Conservation (phyloP, 352 stramenopile species). For the Aphanomyces astaci region DNA sequence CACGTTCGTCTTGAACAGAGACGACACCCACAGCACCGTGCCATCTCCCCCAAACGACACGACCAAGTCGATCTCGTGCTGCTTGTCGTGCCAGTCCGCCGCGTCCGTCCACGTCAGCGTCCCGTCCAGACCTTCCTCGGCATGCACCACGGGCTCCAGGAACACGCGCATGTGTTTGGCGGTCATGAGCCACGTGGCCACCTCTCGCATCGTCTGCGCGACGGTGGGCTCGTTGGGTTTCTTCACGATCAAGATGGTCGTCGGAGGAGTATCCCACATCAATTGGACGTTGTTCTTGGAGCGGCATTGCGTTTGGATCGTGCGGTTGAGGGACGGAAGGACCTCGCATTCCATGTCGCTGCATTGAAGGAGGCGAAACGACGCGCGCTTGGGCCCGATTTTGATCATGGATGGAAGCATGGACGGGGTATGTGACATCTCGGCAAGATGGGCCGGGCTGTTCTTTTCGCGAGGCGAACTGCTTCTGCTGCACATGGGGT, state of each 20-base stretch:
- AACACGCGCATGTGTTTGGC: slow-evolving; percentile 66
- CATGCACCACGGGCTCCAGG: slow-evolving; percentile 65
- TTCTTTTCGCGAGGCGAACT: slow-evolving; percentile 59
- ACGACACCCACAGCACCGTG: slow-evolving; percentile 83
- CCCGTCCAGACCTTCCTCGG: slow-evolving; percentile 43
- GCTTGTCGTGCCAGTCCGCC: slow-evolving; percentile 55
- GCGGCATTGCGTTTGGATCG: slow-evolving; percentile 76
- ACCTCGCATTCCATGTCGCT: slow-evolving; percentile 84
- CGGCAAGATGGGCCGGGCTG: slow-evolving; percentile 30
- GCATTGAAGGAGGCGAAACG: slow-evolving; percentile 76
- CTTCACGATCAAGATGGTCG: slow-evolving; percentile 80
- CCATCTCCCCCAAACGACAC: slow-evolving; percentile 94
- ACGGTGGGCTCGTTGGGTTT: slow-evolving; percentile 80
- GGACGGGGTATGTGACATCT: slow-evolving; percentile 31
- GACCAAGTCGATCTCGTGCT: slow-evolving; percentile 85
- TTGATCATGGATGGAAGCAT: slow-evolving; percentile 26
- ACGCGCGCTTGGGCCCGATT: slow-evolving; percentile 43
- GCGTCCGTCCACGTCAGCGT: slow-evolving; percentile 59
- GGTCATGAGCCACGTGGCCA: slow-evolving; percentile 63
- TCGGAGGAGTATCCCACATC: slow-evolving; percentile 80
- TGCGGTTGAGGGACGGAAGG: slow-evolving; percentile 79
- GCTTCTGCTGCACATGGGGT: slow-evolving; percentile 28
- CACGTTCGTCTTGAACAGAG: slow-evolving; percentile 84
- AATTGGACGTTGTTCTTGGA: slow-evolving; percentile 84
- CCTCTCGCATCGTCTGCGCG: slow-evolving; percentile 53